Evolutionary conservation across 129 eudicot genomes (phyloP).

Genomic region (Dittrichia graveolens): DNA sequence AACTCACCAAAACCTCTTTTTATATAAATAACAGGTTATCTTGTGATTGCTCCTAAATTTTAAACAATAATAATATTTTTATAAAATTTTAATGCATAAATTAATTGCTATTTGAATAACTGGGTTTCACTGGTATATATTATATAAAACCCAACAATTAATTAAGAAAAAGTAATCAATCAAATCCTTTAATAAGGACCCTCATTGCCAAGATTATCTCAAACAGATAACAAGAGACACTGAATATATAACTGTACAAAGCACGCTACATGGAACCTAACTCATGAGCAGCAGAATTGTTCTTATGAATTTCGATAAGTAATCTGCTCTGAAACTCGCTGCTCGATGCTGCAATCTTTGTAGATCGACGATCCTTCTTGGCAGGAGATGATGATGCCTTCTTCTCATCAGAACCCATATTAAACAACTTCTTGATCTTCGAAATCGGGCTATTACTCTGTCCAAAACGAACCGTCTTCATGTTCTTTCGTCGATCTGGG

Average conservation of each 20-base stretch:
- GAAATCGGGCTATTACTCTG: slow-evolving; percentile 27
- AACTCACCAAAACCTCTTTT: too few relatives aligned
- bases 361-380: slow-evolving; percentile 24
- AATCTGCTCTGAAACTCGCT: slow-evolving; percentile 35
- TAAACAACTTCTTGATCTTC: slow-evolving; percentile 41
- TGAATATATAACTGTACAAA: slow-evolving; percentile 18
- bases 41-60: too few relatives aligned
- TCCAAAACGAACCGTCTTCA: slow-evolving; percentile 35
- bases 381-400: slow-evolving; percentile 24
- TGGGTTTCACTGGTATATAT: too few relatives aligned
- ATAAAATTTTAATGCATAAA: too few relatives aligned
- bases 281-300: slow-evolving; percentile 36
- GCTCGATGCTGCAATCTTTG: slow-evolving; percentile 30
- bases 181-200: neutral
- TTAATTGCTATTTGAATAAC: too few relatives aligned
- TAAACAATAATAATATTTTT: too few relatives aligned
- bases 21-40: too few relatives aligned
- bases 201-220: neutral
- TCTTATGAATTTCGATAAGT: slow-evolving; percentile 39
- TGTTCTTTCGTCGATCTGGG: slow-evolving; percentile 36
- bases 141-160: neutral
- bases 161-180: neutral
- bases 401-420: slow-evolving; percentile 25
- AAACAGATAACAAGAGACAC: slow-evolving; percentile 14
- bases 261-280: slow-evolving; percentile 29